phyloP scores from a whole-genome alignment of 2,329 filamentous ascomycete genomes.

The Volutella citrinella region DNA sequence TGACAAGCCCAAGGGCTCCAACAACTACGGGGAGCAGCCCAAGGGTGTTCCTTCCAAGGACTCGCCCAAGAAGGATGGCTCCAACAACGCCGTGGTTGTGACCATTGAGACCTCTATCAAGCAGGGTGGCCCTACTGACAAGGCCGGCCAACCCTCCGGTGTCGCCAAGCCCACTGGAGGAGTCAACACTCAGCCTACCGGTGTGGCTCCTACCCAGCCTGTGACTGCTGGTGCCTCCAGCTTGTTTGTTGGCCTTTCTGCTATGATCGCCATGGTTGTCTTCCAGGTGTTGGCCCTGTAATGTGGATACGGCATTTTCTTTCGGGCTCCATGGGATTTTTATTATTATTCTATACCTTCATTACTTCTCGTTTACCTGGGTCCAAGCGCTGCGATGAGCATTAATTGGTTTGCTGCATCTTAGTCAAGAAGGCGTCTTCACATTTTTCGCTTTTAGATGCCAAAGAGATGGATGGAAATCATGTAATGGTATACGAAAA shows the following conservation, averaged over 20 bases:
- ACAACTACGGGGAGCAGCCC: background rate
- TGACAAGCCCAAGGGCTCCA: background rate
- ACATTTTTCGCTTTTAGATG: no score
- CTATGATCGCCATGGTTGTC: constrained; percentile 23
- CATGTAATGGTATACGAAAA: no score
- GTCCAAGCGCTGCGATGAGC: constrained; percentile 6
- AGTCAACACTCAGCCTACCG: constrained; percentile 21
- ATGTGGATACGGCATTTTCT: constrained; percentile 5
- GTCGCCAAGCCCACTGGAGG: constrained; percentile 22
- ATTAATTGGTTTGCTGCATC: no score
- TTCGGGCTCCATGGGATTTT: background rate
- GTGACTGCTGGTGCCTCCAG: constrained; percentile 46
- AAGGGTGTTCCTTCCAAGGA: background rate
- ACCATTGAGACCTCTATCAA: constrained; percentile 15
- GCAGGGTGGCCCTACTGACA: constrained; percentile 14
- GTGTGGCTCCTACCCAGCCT: constrained; percentile 25
- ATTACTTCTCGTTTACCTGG: constrained; percentile 4
- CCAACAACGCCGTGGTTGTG: background rate
- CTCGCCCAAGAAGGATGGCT: background rate
- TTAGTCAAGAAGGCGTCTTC: no score
- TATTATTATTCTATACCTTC: constrained; percentile 1
- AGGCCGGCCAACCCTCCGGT: constrained; percentile 14
- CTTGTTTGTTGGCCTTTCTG: constrained; percentile 23
- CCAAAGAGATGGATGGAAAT: no score
- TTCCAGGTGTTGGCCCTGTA: constrained; percentile 28